Conservation (phyloP, 108 stramenopile genomes). For the Craspedostauros australis region DNA sequence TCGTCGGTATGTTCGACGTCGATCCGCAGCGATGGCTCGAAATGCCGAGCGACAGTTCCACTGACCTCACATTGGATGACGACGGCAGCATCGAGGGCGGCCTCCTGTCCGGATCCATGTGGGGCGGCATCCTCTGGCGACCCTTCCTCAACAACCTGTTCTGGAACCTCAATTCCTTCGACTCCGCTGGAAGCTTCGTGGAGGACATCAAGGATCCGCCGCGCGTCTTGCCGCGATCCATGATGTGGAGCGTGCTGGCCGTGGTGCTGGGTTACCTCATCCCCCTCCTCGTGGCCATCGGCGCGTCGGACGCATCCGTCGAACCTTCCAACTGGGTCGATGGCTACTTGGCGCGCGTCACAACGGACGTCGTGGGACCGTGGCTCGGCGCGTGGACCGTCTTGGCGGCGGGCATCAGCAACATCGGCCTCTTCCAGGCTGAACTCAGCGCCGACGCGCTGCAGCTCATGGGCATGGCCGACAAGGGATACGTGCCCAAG, state of each 20-base stretch:
- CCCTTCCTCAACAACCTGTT: slow-evolving; percentile 92
- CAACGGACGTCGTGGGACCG: slow-evolving; percentile 67
- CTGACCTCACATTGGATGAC: slow-evolving; percentile 20
- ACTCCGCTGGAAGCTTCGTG: slow-evolving; percentile 78
- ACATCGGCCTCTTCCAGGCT: slow-evolving; percentile 91
- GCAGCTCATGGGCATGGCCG: slow-evolving; percentile 92
- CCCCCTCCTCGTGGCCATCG: slow-evolving; percentile 70
- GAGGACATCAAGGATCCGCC: slow-evolving; percentile 80
- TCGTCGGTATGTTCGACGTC: slow-evolving; percentile 64
- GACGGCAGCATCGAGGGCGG: slow-evolving; percentile 32
- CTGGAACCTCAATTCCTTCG: slow-evolving; percentile 94
- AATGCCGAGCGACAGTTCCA: slow-evolving; percentile 30
- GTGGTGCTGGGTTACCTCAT: slow-evolving; percentile 67
- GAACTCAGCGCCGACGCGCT: slow-evolving; percentile 89
- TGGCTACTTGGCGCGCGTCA: slow-evolving; percentile 79
- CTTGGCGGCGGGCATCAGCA: slow-evolving; percentile 83
- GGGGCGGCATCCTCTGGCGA: slow-evolving; percentile 80
- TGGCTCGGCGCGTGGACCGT: slow-evolving; percentile 94
- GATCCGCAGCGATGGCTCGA: slow-evolving; percentile 77
- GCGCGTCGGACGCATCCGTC: slow-evolving; percentile 49
- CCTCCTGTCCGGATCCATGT: slow-evolving; percentile 23
- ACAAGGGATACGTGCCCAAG: slow-evolving; percentile 84
- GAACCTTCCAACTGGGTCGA: slow-evolving; percentile 66
- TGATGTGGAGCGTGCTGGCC: slow-evolving; percentile 62
- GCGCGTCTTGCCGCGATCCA: slow-evolving; percentile 63